Evolutionary conservation across 345 rosid species (phyloP).

Genomic region (Litchi chinensis): DNA sequence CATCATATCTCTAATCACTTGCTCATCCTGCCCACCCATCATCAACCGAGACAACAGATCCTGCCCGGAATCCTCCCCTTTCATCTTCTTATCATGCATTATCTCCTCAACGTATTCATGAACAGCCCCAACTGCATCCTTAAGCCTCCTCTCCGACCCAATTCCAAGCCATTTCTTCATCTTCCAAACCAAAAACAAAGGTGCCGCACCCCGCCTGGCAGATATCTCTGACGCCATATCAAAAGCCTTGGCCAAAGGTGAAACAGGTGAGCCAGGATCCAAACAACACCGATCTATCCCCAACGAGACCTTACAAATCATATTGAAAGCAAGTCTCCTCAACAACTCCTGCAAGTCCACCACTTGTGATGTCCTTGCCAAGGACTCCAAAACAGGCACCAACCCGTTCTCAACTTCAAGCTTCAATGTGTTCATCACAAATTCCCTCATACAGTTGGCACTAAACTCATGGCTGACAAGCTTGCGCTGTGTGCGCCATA

Average conservation of each 20-base stretch:
- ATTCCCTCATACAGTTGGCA: conserved; percentile 43
- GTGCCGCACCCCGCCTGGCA: conserved; percentile 57
- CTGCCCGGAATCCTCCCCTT: not conserved
- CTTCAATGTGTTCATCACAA: conserved; percentile 33
- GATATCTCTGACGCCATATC: conserved; percentile 62
- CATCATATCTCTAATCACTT: conserved; percentile 53
- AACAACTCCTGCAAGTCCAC: conserved; percentile 64
- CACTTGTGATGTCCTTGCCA: conserved; percentile 22
- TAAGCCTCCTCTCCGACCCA: conserved; percentile 61
- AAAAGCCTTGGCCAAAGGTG: conserved; percentile 46
- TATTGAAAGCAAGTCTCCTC: conserved; percentile 52
- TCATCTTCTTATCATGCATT: conserved; percentile 38
- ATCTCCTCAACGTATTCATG: conserved; percentile 30
- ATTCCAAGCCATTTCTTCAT: conserved; percentile 51
- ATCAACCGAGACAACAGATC: conserved; percentile 57
- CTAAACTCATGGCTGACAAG: conserved; percentile 53
- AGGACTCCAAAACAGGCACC: conserved; percentile 48
- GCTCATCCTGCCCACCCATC: conserved; percentile 38
- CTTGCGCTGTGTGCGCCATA: conserved; percentile 65
- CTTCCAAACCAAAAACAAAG: conserved; percentile 61
- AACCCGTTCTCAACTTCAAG: conserved; percentile 49
- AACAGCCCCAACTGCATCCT: conserved; percentile 42
- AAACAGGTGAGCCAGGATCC: conserved; percentile 34
- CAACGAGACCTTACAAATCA: conserved; percentile 49
- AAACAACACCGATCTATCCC: conserved; percentile 51